phyloP scores from a whole-genome alignment of 106 monocot species.

The Narthecium ossifragum region DNA sequence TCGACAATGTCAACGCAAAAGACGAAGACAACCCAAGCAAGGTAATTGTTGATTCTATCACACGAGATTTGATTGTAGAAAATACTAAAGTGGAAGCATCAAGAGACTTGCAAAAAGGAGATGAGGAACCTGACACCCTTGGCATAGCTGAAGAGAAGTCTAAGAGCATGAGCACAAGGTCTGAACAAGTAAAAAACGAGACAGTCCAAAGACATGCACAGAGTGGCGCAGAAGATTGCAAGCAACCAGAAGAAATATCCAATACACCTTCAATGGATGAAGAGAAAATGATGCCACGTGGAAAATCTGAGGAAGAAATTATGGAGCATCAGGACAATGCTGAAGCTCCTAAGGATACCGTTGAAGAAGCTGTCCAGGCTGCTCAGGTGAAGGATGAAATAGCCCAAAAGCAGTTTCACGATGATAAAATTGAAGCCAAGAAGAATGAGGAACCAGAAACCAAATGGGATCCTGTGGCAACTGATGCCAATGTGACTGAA shows the following conservation, averaged over 20 bases:
- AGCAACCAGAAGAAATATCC: neutral
- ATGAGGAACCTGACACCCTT: neutral
- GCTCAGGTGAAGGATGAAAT: constrained; percentile 7
- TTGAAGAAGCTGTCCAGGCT: too few species aligned
- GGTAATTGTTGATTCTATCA: neutral
- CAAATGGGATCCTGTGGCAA: neutral
- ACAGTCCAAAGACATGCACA: neutral
- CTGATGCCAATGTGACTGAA: neutral
- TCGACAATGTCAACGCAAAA: neutral
- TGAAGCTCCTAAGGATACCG: neutral
- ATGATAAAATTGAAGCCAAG: neutral
- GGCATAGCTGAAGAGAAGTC: neutral
- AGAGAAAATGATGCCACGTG: neutral
- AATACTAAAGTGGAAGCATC: neutral
- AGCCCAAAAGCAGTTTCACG: neutral
- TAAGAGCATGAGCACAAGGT: neutral
- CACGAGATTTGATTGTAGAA: constrained; percentile 1
- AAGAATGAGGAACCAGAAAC: neutral
- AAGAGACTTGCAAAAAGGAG: neutral
- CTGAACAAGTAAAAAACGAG: constrained; percentile 10
- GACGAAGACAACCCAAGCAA: neutral
- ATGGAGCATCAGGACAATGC: neutral
- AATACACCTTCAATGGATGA: neutral
- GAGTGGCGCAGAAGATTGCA: neutral
- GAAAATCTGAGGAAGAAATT: constrained; percentile 4